Conservation (phyloP, 768 basidiomycete species). For the Lyophyllum decastes region DNA sequence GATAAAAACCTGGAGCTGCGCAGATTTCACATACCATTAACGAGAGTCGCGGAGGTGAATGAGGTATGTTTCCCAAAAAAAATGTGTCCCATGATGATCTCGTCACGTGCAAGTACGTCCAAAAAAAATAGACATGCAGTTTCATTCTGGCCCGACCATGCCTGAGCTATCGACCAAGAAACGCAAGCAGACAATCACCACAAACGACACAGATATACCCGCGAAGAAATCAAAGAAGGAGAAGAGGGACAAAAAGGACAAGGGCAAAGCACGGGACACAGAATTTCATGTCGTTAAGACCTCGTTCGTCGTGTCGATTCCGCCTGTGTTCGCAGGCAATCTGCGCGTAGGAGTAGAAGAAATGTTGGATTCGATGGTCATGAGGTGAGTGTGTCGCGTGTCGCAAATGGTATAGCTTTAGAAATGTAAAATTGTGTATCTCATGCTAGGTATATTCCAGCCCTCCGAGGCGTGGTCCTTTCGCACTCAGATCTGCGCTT, state of each 20-base stretch:
- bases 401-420: neutral
- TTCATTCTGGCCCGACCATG: conserved; percentile 20
- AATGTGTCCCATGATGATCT: neutral
- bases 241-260: conserved; percentile 34
- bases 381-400: conserved; percentile 64
- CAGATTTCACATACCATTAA: conserved; percentile 15
- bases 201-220: conserved; percentile 22
- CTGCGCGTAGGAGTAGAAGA: conserved; percentile 79
- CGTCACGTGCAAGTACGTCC: conserved; percentile 14
- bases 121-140: conserved; percentile 5
- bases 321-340: conserved; percentile 79
- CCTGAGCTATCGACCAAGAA: conserved; percentile 40
- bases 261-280: conserved; percentile 39
- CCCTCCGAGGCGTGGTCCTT: conserved; percentile 85
- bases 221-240: conserved; percentile 40
- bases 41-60: neutral
- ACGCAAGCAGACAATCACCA: conserved; percentile 43
- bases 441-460: conserved; percentile 73
- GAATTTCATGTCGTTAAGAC: conserved; percentile 68
- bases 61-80: neutral
- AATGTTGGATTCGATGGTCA: conserved; percentile 91
- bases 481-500: conserved; percentile 82
- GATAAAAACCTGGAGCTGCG: neutral
- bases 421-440: neutral
- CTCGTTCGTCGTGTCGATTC: conserved; percentile 71